Percentiles rank a stretch among this genome's conserved stretches.
These are phyloP conservation scores for Cardiospermum halicacabum DNA, from an alignment of 345 rosid genomes.

Conservation along the genomic window DNA sequence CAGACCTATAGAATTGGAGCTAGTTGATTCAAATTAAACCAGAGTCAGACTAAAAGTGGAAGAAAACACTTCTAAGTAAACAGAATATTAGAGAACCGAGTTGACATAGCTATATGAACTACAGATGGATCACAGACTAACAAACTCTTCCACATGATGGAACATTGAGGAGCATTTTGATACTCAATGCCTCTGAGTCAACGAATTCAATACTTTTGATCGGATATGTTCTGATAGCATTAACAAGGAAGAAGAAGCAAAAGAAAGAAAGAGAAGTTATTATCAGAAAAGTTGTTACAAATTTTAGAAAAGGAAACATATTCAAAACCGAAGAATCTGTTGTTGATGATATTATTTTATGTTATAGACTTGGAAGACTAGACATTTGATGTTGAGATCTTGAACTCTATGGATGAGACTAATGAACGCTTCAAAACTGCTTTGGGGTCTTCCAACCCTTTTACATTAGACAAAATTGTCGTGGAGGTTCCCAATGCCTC, in stretches of 20 bases:
- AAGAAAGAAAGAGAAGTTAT: constrained; percentile 8
- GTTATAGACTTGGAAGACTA: no score
- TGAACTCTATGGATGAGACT: no score
- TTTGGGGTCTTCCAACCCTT: no score
- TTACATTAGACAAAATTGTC: no score
- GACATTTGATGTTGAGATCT: no score
- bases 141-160: constrained; percentile 12
- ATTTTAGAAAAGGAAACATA: constrained; percentile 15
- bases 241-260: constrained; percentile 16
- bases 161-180: constrained; percentile 45
- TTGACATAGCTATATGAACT: constrained; percentile 68
- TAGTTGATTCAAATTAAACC: constrained; percentile 4
- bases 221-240: constrained; percentile 33
- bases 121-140: constrained; percentile 37
- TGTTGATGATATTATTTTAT: constrained; percentile 5
- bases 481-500: no score
- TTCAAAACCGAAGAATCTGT: constrained; percentile 11
- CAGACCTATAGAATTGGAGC: constrained; percentile 34
- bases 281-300: no score
- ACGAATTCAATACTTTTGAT: neutral
- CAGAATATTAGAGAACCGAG: constrained; percentile 63
- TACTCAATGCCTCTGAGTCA: constrained; percentile 49
- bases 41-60: constrained; percentile 44
- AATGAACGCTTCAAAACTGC: no score
- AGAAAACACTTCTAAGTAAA: constrained; percentile 70